A percentile compares a stretch with the other conserved stretches of the same genome.
Evolutionary conservation across 2,329 filamentous ascomycete species (phyloP).

Genomic region (Diplodia corticola): DNA sequence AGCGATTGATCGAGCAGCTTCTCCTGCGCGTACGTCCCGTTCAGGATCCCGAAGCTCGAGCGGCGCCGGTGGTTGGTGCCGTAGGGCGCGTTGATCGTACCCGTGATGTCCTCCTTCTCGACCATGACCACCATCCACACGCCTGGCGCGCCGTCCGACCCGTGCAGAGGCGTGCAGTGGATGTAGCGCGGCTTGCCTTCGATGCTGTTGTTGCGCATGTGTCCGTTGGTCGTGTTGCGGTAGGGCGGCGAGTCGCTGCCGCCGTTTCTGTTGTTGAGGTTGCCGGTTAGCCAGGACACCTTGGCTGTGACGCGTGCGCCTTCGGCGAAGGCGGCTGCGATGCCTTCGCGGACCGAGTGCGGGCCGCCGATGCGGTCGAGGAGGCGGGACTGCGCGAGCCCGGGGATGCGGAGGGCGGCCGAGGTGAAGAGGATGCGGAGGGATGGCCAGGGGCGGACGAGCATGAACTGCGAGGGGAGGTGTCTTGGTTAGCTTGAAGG

Average conservation of each 20-base stretch:
- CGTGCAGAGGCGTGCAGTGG: conserved; percentile 70
- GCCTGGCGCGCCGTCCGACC: conserved; percentile 64
- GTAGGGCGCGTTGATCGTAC: background rate
- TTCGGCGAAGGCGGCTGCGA: conserved; percentile 60
- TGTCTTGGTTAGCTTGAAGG: conserved; percentile 10
- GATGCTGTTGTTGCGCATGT: conserved; percentile 12
- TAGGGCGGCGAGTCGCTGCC: background rate
- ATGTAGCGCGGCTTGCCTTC: conserved; percentile 67
- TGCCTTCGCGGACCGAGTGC: conserved; percentile 51
- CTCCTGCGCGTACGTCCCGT: conserved; percentile 23
- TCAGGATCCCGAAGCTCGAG: conserved; percentile 4
- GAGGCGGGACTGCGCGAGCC: conserved; percentile 47
- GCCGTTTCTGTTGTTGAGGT: background rate
- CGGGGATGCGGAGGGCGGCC: conserved; percentile 47
- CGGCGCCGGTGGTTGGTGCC: background rate
- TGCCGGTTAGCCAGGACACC: conserved; percentile 58
- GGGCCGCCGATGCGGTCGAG: conserved; percentile 50
- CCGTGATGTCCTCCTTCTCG: conserved; percentile 55
- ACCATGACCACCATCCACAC: conserved; percentile 76
- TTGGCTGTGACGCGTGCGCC: conserved; percentile 73
- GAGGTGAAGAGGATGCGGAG: conserved; percentile 51
- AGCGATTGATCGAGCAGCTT: conserved; percentile 30
- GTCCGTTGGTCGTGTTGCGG: background rate
- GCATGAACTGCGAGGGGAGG: conserved; percentile 40
- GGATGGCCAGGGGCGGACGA: conserved; percentile 48